Percentiles rank a stretch among this genome's conserved stretches.
These are phyloP conservation scores for Euphorbia schlechtendalii DNA, from an alignment of 441 rosid species.

Conservation along the genomic window DNA sequence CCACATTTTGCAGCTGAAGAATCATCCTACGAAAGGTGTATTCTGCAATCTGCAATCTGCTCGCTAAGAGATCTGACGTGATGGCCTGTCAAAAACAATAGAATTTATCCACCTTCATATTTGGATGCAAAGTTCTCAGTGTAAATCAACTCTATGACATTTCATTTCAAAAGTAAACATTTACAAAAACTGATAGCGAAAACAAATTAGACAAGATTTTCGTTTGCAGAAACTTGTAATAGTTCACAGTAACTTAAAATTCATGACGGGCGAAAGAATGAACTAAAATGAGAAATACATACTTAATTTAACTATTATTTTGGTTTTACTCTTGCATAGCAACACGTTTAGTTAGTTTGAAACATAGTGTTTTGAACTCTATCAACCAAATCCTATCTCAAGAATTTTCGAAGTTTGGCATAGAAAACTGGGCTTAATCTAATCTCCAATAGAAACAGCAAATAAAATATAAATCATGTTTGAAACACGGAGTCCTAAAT, in stretches of 20 bases:
- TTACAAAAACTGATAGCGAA: no score
- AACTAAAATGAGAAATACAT: not conserved
- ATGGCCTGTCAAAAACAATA: not conserved
- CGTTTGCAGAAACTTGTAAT: not conserved
- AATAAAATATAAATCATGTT: no score
- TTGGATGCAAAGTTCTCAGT: not conserved
- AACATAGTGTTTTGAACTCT: no score
- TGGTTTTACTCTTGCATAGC: no score
- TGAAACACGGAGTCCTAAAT: no score
- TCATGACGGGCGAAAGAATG: not conserved
- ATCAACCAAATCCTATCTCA: no score
- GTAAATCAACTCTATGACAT: not conserved
- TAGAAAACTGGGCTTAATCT: no score
- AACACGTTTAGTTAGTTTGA: no score
- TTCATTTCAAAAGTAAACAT: not conserved
- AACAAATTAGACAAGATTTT: not conserved
- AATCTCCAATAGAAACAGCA: no score
- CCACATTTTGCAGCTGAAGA: not conserved
- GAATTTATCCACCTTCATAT: not conserved
- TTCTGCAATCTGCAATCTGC: no score
- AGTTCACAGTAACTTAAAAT: not conserved
- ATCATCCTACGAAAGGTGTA: not conserved
- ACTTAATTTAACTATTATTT: no score
- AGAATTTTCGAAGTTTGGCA: no score
- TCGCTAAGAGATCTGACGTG: constrained; percentile 8